Evolutionary conservation across 2,329 filamentous ascomycete species (phyloP).

Genomic region (Beauveria bassiana): DNA sequence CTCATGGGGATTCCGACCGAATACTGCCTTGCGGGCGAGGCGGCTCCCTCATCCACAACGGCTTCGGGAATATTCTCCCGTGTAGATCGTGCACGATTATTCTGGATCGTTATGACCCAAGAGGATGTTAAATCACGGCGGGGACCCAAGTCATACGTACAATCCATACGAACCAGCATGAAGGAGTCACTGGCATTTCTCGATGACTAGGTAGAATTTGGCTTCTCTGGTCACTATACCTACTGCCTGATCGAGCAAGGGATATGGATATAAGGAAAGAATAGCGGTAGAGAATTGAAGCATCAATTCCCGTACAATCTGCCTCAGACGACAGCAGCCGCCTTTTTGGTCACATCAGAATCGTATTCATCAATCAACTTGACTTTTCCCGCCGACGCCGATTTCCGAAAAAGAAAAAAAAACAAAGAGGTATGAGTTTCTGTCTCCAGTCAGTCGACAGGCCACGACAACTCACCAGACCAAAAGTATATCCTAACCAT

Average conservation of each 20-base stretch:
- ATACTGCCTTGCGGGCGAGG: constrained; percentile 16
- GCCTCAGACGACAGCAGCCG: not conserved
- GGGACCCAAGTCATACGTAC: not conserved
- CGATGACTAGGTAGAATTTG: not conserved
- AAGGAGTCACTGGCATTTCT: not conserved
- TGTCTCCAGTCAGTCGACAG: not conserved
- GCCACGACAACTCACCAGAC: constrained; percentile 32
- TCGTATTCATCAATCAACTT: not conserved
- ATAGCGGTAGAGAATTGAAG: too few species aligned
- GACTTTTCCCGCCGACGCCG: not conserved
- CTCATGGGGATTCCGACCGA: constrained; percentile 17
- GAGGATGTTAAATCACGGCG: constrained; percentile 11
- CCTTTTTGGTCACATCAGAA: not conserved
- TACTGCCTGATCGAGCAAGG: not conserved
- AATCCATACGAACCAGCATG: not conserved
- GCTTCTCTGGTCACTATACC: not conserved
- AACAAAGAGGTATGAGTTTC: not conserved
- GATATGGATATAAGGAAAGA: not conserved
- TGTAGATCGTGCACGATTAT: constrained; percentile 16
- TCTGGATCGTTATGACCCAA: constrained; percentile 16
- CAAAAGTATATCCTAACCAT: constrained; percentile 77
- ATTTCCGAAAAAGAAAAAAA: not conserved
- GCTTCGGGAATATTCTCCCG: constrained; percentile 13
- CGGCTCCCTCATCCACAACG: constrained; percentile 6
- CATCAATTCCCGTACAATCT: not conserved